A percentile compares a stretch with the other conserved stretches of the same genome.
Conservation (phyloP, 768 basidiomycete genomes). For the Psilocybe azurescens region DNA sequence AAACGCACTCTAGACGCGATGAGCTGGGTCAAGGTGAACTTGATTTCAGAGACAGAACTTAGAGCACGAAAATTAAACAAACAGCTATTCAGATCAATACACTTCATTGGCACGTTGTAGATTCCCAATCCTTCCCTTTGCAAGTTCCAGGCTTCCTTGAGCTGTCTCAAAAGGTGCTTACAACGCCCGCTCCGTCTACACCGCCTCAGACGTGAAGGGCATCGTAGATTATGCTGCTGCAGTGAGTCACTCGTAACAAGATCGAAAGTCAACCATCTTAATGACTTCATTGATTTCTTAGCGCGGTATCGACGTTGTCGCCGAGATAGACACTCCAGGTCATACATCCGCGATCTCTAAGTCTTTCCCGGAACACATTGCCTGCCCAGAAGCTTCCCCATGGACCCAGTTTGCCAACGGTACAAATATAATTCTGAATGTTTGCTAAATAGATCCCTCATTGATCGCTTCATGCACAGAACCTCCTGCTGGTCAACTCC, state of each 20-base stretch:
- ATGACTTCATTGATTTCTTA: conserved; percentile 26
- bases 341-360: conserved; percentile 73
- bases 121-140: conserved; percentile 84
- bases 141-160: conserved; percentile 63
- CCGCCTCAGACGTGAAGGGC: conserved; percentile 55
- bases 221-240: conserved; percentile 73
- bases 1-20: conserved; percentile 77
- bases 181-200: conserved; percentile 57
- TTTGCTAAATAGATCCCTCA: not conserved
- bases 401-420: conserved; percentile 67
- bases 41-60: not conserved
- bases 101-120: conserved; percentile 87
- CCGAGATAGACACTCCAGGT: conserved; percentile 84
- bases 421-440: conserved; percentile 12
- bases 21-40: conserved; percentile 70
- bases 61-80: not conserved
- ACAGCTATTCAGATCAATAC: conserved; percentile 58
- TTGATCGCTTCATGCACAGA: conserved; percentile 38
- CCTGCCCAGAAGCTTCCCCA: conserved; percentile 64
- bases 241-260: conserved; percentile 44
- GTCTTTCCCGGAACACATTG: conserved; percentile 78
- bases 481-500: conserved; percentile 86
- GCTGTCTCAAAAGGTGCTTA: conserved; percentile 73
- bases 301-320: conserved; percentile 79
- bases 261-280: not conserved